Conservation (phyloP, 2,329 filamentous ascomycete species). For the Diplodia mutila region DNA sequence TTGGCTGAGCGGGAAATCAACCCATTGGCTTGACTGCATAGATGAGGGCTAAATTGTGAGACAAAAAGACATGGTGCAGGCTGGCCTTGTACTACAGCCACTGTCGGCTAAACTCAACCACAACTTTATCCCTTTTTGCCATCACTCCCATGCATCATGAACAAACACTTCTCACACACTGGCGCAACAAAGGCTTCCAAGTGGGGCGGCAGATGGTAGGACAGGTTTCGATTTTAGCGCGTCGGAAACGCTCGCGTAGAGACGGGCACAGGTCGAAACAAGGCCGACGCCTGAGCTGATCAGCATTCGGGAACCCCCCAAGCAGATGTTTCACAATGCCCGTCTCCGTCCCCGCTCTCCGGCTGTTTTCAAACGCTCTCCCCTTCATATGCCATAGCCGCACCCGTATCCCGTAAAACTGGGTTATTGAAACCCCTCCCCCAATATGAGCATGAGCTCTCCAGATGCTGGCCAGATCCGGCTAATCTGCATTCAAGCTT, state of each 20-base stretch:
- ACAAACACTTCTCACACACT: constrained; percentile 10
- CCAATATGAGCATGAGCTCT: neutral
- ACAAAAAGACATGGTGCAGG: too few species aligned
- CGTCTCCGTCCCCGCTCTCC: neutral
- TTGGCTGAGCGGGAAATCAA: neutral
- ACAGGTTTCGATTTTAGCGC: constrained; percentile 13
- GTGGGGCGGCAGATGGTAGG: constrained; percentile 4
- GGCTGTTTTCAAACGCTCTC: constrained; percentile 4
- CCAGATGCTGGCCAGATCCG: neutral
- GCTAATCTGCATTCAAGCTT: neutral
- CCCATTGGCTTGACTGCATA: neutral
- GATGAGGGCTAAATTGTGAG: neutral
- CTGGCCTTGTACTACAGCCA: neutral
- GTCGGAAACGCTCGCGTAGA: constrained; percentile 5
- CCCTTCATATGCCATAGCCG: constrained; percentile 3
- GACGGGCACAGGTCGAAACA: neutral
- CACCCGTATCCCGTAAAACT: neutral
- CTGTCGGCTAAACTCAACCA: neutral
- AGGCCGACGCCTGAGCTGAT: neutral
- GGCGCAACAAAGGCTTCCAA: neutral
- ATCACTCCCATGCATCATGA: neutral
- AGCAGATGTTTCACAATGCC: constrained; percentile 14
- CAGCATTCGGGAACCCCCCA: neutral
- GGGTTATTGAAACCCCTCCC: neutral
- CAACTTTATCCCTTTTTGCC: constrained; percentile 11